Evolutionary conservation across 2,329 filamentous ascomycete species (phyloP).

Genomic region (Fusarium denticulatum): DNA sequence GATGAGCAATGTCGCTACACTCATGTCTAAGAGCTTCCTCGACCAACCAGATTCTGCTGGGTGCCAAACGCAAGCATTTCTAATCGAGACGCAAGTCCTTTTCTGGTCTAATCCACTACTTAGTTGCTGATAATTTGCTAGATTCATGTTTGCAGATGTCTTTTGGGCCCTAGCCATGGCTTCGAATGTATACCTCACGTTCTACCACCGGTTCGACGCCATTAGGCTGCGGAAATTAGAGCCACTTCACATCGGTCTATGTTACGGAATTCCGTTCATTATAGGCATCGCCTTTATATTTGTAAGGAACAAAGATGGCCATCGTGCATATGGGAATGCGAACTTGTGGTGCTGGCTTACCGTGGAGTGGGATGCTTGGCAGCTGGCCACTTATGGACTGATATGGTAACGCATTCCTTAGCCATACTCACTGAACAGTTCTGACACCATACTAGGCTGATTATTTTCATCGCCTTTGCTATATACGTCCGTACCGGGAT

Average conservation of each 20-base stretch:
- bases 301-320: neutral
- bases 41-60: neutral
- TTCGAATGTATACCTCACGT: constrained; percentile 6
- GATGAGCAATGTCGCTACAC: constrained; percentile 18
- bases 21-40: neutral
- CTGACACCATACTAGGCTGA: neutral
- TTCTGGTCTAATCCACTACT: neutral
- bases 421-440: neutral
- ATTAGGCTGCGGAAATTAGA: neutral
- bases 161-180: constrained; percentile 18
- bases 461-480: neutral
- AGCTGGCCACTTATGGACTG: constrained; percentile 15
- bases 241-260: neutral
- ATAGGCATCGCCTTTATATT: neutral
- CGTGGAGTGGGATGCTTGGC: constrained; percentile 16
- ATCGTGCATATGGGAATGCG: constrained; percentile 1
- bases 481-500: neutral
- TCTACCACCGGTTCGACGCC: constrained; percentile 7
- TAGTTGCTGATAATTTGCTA: neutral
- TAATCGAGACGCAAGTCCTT: constrained; percentile 6
- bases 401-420: constrained; percentile 1
- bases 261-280: constrained; percentile 4
- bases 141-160: constrained; percentile 18
- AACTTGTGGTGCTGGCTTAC: constrained; percentile 19
- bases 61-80: constrained; percentile 8